Conservation (phyloP, 2,329 filamentous ascomycete genomes). For the Trichoderma harzianum region DNA sequence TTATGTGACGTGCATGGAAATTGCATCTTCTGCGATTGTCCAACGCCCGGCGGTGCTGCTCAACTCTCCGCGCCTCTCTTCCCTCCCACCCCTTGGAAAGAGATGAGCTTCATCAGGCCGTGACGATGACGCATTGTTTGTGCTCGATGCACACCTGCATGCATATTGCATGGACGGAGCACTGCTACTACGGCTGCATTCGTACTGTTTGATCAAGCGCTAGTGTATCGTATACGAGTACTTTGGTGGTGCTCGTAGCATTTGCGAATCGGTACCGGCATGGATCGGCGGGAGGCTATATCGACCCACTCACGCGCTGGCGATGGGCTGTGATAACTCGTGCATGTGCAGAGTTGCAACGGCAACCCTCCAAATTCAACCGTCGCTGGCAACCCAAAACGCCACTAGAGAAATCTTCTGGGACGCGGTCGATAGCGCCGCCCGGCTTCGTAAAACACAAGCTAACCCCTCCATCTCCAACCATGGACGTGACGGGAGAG, state of each 20-base stretch:
- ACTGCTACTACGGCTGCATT: not conserved
- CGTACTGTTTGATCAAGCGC: not conserved
- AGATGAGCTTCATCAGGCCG: not conserved
- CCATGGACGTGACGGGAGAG: not conserved
- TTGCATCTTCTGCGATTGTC: not conserved
- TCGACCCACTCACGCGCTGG: slow-evolving; percentile 9
- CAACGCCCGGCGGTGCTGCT: not conserved
- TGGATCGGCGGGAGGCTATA: slow-evolving; percentile 15
- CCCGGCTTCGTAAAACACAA: not conserved
- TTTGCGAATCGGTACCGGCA: slow-evolving; percentile 10
- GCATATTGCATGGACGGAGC: slow-evolving; percentile 2
- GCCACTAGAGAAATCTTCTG: slow-evolving; percentile 5
- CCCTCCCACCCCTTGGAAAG: not conserved
- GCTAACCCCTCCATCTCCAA: not conserved
- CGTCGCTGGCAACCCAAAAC: slow-evolving; percentile 1
- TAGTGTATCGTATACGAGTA: not conserved
- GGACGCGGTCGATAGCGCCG: not conserved
- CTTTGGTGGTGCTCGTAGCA: not conserved
- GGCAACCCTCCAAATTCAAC: not conserved
- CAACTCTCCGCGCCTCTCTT: not conserved
- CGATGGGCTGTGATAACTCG: slow-evolving; percentile 14
- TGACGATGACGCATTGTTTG: not conserved
- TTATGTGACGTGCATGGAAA: not conserved
- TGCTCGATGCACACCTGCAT: not conserved
- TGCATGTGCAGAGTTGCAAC: slow-evolving; percentile 12